A percentile compares a stretch with the other conserved stretches of the same genome.
These are phyloP conservation scores for Anthracocystis panici-leucophaei DNA, from an alignment of 1,284 basidiomycete genomes.

Conservation along the genomic window DNA sequence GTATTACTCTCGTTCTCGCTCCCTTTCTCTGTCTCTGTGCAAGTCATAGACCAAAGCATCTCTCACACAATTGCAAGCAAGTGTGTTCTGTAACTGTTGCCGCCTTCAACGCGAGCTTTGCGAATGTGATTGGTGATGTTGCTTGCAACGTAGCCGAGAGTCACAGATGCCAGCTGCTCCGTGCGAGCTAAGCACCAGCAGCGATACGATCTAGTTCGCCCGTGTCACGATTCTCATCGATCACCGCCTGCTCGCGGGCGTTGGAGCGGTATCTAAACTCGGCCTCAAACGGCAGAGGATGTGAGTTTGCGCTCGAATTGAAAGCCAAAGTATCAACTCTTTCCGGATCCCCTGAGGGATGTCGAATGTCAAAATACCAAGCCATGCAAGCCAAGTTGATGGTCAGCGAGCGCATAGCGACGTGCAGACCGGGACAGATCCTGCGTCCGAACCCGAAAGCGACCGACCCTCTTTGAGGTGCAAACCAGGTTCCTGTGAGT, in stretches of 20 bases:
- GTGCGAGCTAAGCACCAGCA: background rate
- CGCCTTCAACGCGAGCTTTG: too few relatives aligned
- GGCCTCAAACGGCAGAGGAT: slow-evolving; percentile 39
- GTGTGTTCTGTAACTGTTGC: background rate
- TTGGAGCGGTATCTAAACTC: slow-evolving; percentile 8
- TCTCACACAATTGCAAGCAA: background rate
- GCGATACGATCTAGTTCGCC: slow-evolving; percentile 20
- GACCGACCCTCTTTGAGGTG: slow-evolving; percentile 49
- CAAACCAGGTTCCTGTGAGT: slow-evolving; percentile 48
- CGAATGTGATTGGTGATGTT: too few relatives aligned
- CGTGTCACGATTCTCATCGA: slow-evolving; percentile 15
- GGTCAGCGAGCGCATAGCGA: slow-evolving; percentile 69
- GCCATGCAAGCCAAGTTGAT: slow-evolving; percentile 68
- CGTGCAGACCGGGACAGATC: slow-evolving; percentile 69
- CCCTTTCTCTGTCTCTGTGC: background rate
- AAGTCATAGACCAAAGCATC: background rate
- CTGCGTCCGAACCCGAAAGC: slow-evolving; percentile 66
- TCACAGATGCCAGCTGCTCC: background rate
- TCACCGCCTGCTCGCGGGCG: slow-evolving; percentile 2
- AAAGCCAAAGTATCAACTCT: slow-evolving; percentile 43
- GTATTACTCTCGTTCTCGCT: background rate
- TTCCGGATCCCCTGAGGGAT: slow-evolving; percentile 11
- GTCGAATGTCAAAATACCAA: slow-evolving; percentile 67
- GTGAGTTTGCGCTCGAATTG: slow-evolving; percentile 40
- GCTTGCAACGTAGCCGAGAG: too few relatives aligned